Evolutionary conservation across 129 eudicot species (phyloP).

Genomic region (Glebionis coronaria): DNA sequence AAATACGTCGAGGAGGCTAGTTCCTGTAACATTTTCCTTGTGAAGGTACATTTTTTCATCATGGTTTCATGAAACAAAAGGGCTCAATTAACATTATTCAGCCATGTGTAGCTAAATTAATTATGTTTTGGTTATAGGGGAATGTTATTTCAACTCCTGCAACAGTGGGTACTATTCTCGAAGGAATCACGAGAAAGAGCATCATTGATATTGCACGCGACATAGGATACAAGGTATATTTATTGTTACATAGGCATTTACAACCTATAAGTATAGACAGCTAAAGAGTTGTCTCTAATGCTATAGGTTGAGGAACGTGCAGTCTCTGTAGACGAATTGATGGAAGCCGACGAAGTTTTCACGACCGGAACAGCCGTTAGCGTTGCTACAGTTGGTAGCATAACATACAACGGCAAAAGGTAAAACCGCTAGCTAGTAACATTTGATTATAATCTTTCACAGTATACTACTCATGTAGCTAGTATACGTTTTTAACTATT

Average conservation of each 20-base stretch:
- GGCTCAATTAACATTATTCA: not conserved
- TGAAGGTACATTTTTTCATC: constrained; percentile 52
- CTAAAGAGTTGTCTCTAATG: not conserved
- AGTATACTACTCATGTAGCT: too few species aligned
- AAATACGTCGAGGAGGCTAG: constrained; percentile 83
- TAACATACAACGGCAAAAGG: constrained; percentile 66
- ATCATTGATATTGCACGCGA: constrained; percentile 67
- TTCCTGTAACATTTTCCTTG: constrained; percentile 70
- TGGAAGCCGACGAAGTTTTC: constrained; percentile 84
- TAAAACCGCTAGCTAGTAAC: constrained; percentile 6
- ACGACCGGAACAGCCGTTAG: constrained; percentile 89
- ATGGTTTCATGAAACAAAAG: not conserved
- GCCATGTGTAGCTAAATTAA: not conserved
- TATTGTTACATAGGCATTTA: not conserved
- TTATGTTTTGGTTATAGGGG: constrained; percentile 28
- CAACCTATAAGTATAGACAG: not conserved
- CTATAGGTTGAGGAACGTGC: constrained; percentile 72
- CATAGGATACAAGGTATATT: constrained; percentile 57
- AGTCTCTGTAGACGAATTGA: constrained; percentile 49
- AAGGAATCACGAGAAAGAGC: constrained; percentile 87
- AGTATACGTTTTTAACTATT: too few species aligned
- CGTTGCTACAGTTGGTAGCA: constrained; percentile 75
- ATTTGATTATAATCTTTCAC: not conserved
- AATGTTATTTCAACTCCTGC: constrained; percentile 72
- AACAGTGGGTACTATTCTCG: constrained; percentile 61